A percentile compares a stretch with the other conserved stretches of the same genome.
These are phyloP conservation scores for Clarkia xantiana DNA, from an alignment of 345 rosid genomes.

Conservation along the genomic window DNA sequence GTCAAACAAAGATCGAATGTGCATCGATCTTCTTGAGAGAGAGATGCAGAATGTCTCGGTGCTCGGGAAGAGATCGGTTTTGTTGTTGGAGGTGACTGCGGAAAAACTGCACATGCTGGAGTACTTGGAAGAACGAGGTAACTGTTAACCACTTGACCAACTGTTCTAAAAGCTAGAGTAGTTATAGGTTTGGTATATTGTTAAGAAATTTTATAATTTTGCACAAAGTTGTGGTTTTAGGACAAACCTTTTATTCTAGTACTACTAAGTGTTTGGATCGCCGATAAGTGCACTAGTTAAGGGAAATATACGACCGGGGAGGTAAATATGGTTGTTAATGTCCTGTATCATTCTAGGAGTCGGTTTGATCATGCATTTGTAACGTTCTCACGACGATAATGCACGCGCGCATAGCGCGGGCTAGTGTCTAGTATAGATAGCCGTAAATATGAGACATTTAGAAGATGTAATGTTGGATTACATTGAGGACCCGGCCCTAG, in stretches of 20 bases:
- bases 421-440: too few relatives aligned
- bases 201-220: too few relatives aligned
- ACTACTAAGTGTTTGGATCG: too few relatives aligned
- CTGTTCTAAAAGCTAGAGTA: neutral
- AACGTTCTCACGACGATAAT: too few relatives aligned
- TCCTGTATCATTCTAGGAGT: too few relatives aligned
- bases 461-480: neutral
- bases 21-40: conserved; percentile 28
- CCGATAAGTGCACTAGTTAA: too few relatives aligned
- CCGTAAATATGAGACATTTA: neutral
- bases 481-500: neutral
- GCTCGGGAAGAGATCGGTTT: conserved; percentile 4
- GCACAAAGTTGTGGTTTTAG: too few relatives aligned
- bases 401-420: too few relatives aligned
- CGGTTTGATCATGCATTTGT: too few relatives aligned
- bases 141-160: neutral
- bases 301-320: too few relatives aligned
- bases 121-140: conserved; percentile 36
- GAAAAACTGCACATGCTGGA: conserved; percentile 22
- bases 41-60: conserved; percentile 13
- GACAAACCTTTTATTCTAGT: too few relatives aligned
- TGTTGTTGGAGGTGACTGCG: conserved; percentile 5
- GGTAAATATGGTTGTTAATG: too few relatives aligned
- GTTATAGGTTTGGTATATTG: neutral
- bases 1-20: conserved; percentile 24